Conservation (phyloP, 2,329 filamentous ascomycete genomes). For the Penicillium sp. region DNA sequence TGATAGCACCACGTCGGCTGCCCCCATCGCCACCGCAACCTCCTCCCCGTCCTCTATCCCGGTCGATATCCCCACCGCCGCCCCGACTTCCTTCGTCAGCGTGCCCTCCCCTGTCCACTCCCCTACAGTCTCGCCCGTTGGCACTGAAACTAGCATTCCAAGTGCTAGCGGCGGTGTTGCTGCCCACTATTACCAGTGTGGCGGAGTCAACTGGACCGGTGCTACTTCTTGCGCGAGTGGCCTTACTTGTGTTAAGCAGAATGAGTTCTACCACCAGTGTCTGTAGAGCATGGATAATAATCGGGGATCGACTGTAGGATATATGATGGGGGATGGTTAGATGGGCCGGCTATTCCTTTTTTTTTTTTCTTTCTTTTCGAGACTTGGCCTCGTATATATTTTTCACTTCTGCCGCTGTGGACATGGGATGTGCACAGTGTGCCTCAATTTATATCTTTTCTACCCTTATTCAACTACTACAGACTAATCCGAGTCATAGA, state of each 20-base stretch:
- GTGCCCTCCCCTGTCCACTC: slow-evolving; percentile 1
- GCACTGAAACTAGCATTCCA: slow-evolving; percentile 8
- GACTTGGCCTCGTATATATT: no score
- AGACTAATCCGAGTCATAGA: no score
- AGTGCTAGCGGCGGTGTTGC: slow-evolving; percentile 20
- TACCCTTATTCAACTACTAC: no score
- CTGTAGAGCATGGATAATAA: slow-evolving; percentile 19
- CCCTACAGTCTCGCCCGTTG: slow-evolving; percentile 2
- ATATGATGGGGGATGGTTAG: slow-evolving; percentile 11
- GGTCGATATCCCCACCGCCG: slow-evolving; percentile 7
- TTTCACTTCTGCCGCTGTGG: background rate
- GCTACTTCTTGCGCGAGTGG: slow-evolving; percentile 36
- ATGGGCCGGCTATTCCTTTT: slow-evolving; percentile 16
- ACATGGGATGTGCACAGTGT: background rate
- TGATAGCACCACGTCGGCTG: slow-evolving; percentile 1
- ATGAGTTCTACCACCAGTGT: slow-evolving; percentile 47
- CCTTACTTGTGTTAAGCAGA: slow-evolving; percentile 39
- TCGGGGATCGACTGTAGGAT: no score
- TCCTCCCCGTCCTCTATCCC: slow-evolving; percentile 11
- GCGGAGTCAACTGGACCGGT: slow-evolving; percentile 43
- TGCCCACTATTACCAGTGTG: slow-evolving; percentile 37
- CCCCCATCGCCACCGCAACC: slow-evolving; percentile 2
- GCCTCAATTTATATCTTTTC: background rate
- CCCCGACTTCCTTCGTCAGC: slow-evolving; percentile 11
- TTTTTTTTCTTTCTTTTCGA: slow-evolving; percentile 13